A percentile compares a stretch with the other conserved stretches of the same genome.
These are phyloP conservation scores for Durio zibethinus DNA, from an alignment of 345 rosid genomes.

Conservation along the genomic window DNA sequence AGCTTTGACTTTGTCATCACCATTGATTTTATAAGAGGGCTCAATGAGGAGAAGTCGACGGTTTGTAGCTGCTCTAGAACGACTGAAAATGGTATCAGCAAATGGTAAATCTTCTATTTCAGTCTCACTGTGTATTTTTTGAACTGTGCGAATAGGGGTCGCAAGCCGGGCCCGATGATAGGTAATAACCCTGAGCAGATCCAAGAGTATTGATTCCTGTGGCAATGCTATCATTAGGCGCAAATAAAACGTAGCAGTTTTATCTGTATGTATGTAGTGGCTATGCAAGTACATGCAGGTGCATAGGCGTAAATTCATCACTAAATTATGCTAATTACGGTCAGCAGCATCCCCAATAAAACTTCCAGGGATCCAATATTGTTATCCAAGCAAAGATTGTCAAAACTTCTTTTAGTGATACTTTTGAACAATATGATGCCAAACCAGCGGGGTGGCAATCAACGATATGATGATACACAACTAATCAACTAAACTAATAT, in stretches of 20 bases:
- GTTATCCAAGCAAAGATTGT: neutral
- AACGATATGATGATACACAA: neutral
- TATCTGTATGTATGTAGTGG: neutral
- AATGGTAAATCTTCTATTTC: constrained; percentile 67
- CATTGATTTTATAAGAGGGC: constrained; percentile 65
- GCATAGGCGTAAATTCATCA: neutral
- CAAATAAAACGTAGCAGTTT: neutral
- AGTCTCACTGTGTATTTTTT: constrained; percentile 63
- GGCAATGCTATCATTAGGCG: constrained; percentile 19
- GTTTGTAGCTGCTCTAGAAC: constrained; percentile 46
- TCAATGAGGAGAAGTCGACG: constrained; percentile 68
- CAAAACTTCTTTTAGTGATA: neutral
- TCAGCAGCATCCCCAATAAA: neutral
- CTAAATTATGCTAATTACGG: neutral
- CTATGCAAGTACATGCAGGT: neutral
- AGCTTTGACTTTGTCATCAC: constrained; percentile 54
- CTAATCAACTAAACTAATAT: neutral
- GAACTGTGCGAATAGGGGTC: constrained; percentile 89
- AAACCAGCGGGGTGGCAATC: neutral
- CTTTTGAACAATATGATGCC: neutral
- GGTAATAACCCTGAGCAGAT: constrained; percentile 84
- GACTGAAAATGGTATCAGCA: constrained; percentile 52
- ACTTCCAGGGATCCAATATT: neutral
- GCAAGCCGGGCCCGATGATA: constrained; percentile 91
- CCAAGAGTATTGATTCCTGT: constrained; percentile 90